Percentiles rank a stretch among this genome's conserved stretches.
Evolutionary conservation across 176 grass and related monocot species (phyloP).

Genomic region (Eleusine coracana): DNA sequence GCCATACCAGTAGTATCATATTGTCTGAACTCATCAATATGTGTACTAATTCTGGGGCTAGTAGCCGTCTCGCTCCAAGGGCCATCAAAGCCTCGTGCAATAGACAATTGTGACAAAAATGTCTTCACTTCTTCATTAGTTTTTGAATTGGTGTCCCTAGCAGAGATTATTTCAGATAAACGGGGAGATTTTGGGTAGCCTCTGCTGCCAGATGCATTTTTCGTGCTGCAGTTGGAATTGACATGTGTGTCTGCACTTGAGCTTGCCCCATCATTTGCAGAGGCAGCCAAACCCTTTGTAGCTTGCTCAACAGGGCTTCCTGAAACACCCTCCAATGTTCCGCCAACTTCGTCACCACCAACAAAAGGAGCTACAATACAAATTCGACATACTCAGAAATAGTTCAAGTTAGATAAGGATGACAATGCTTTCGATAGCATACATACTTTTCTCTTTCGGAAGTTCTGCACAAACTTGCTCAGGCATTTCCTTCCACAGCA

Average conservation of each 20-base stretch:
- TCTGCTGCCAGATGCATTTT: constrained; percentile 36
- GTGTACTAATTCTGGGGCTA: constrained; percentile 54
- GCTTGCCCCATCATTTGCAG: constrained; percentile 28
- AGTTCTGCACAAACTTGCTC: constrained; percentile 38
- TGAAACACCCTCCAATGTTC: constrained; percentile 38
- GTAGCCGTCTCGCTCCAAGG: constrained; percentile 40
- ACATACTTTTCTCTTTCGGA: constrained; percentile 65
- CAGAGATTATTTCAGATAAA: constrained; percentile 78
- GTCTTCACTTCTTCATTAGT: constrained; percentile 81
- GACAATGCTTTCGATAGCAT: constrained; percentile 40
- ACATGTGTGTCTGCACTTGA: constrained; percentile 20
- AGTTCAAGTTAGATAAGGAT: constrained; percentile 42
- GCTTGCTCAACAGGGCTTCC: constrained; percentile 26
- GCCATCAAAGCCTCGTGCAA: constrained; percentile 45
- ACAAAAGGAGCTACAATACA: constrained; percentile 48
- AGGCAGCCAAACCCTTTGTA: constrained; percentile 32
- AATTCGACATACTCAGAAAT: constrained; percentile 45
- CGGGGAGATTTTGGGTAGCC: constrained; percentile 61
- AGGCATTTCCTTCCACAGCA: constrained; percentile 13
- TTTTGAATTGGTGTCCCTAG: constrained; percentile 68
- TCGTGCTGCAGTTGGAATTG: constrained; percentile 38
- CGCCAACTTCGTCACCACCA: constrained; percentile 37
- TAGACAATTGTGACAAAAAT: constrained; percentile 77
- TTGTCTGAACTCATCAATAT: constrained; percentile 61
- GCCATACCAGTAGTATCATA: constrained; percentile 47